Base-by-base conservation (phyloP, 2,329 filamentous ascomycete species). In the Penicillium olsonii region DNA sequence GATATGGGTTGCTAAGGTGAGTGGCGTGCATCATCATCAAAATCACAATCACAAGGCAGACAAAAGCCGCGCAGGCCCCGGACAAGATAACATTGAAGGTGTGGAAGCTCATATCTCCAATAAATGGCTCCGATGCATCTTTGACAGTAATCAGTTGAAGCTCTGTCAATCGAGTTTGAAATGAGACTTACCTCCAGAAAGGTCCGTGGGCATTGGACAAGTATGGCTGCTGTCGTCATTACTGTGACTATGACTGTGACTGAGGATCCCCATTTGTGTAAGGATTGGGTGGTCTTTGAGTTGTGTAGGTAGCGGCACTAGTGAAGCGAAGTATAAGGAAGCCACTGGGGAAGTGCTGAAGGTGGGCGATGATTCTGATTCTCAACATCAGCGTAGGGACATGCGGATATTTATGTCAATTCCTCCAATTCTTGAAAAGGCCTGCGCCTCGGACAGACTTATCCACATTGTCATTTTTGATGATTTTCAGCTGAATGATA, bases 1-100 rank as follows among this genome's bases (percentile, higher is more conserved):
- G 68, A 39, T 65, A 68, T 4, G 72, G 72, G 22, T 70, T 70
- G 58, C 71, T 75, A 10, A 74, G 60, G 24, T 71, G 70, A 4
- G 66, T 72, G 4, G 69, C 68, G 48, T 74, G 73, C 26, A 59
- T 60, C 12, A 57, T 22, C 59, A 74, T 70, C 24, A 72, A 50
- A 10, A 47, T 27, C 17, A 68, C 56, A 5, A 67, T 63, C 29
- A 63, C 42, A 2, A 73, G 26, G 14, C 55, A 66, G 0, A 66
- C 61, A 11, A 72, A 56, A 8, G 59, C 63, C 2, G 68, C 62
- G 42, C 70, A 69, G 31, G 55, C 57, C 4, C 70, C 71, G 0
- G 70, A 71, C 11, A 73, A 50, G 29, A 70, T 67, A 57, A 68
- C 62, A 52, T 71, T 74, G 42, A 75, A 64, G 14, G 61, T 52